Conservation (phyloP, 1,284 basidiomycete species). For the Neolentinus lepideus region DNA sequence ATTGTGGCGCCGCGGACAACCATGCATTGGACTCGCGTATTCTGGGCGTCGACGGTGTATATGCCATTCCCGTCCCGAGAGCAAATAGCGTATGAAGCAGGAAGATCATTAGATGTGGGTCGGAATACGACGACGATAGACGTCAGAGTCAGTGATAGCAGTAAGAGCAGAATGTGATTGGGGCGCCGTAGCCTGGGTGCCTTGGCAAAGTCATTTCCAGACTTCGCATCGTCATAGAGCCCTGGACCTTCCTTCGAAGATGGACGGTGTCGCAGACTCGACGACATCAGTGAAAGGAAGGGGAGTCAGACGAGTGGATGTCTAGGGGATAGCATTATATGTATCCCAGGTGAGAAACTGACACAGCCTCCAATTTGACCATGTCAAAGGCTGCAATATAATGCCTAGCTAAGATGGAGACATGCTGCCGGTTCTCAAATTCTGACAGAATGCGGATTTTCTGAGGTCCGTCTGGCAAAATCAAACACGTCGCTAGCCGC, state of each 20-base stretch:
- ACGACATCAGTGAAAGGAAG: not conserved
- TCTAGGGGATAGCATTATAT: not conserved
- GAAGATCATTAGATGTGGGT: conserved; percentile 4
- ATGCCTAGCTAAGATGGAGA: not conserved
- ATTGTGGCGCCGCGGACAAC: conserved; percentile 44
- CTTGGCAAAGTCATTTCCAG: not conserved
- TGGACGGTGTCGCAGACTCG: not conserved
- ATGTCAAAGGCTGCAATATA: not conserved
- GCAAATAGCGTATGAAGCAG: conserved; percentile 49
- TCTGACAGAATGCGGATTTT: not conserved
- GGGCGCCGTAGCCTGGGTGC: not conserved
- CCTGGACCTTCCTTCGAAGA: not conserved
- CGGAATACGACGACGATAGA: not conserved
- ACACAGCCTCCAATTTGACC: not conserved
- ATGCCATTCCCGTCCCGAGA: conserved; percentile 41
- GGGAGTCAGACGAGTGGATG: not conserved
- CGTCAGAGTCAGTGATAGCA: not conserved
- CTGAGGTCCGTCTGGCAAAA: not conserved
- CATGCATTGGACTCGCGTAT: conserved; percentile 49
- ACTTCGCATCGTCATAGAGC: not conserved
- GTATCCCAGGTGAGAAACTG: not conserved
- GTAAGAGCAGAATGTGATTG: not conserved
- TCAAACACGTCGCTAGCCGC: too few species aligned
- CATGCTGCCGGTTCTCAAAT: not conserved
- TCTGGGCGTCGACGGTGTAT: conserved; percentile 52